Base-by-base conservation (phyloP, 495 filamentous ascomycete species). In the Annulohypoxylon nitens region DNA sequence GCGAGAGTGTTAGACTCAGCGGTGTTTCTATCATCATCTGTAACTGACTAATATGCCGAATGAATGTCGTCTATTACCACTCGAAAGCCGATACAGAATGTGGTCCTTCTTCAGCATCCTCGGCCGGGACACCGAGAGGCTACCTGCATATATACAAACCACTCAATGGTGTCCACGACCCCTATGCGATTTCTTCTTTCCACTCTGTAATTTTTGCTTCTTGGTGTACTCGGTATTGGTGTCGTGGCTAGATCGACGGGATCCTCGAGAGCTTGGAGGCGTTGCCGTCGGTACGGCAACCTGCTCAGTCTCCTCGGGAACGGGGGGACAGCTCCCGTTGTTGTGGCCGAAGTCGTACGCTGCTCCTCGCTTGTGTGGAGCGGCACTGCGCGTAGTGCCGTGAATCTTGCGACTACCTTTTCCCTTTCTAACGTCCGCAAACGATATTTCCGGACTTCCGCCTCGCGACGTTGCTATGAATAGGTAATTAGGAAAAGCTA, bases 101-200 rank as follows among this genome's bases (percentile, higher is more conserved):
- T 47, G 33, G 20, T 26, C n/a, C 26, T 33, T 66, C n/a, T 33
- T 61, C 30, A n/a, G 26, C 37, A 25, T 36, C 18, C 12, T 47
- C 26, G 30, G 50, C 25, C 12, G 11, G 43, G 33, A 37, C 37
- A 25, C 12, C 20, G 37, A 37, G 62, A 33, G 60, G 59, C 53
- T 60, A 55, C 61, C 58, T 67, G 54, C 47, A 60, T 63, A 50
- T 51, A 66, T 51, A 51, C 36, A 63, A 53, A 64, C 60, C 50
- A 62, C 37, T 73, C 39, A 76, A 71, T 74, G 66, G 61, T 78
- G 67, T 47, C 55, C 54, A 45, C 75, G 69, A 30, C 60, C 66
- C 70, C 78, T 80, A 51, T 78, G 76, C 16, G 73, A 62, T 69
- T 78, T 80, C 68, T 79, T 80, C 55, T 72, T 67, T 39, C 74